Base-by-base conservation (phyloP, 305 asterid genomes). In the Fraxinus albicans region DNA sequence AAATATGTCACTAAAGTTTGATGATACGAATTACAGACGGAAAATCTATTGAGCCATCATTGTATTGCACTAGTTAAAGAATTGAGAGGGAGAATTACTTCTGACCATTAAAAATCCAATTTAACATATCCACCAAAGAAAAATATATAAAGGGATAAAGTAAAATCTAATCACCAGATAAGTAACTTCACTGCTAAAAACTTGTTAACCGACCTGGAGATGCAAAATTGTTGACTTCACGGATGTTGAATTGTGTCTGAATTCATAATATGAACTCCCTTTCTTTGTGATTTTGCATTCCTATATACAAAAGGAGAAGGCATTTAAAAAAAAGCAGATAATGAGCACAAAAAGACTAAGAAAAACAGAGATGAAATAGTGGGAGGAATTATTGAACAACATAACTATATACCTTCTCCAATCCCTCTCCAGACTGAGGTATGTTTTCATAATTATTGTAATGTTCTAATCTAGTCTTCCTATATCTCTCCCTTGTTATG, bases 361-460 rank as follows among this genome's bases (percentile, higher is more conserved):
- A 47, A 12, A 0, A 47, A 5, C 55, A 47, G 55, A 42, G 50
- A 47, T 47, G 55, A 47, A 47, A 40, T 40, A 55, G 65, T 55
- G 0, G 23, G 19, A 55, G 21, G 65, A 17, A 67, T 34, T 75
- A 53, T 38, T 53, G 75, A 36, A 36, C 42, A 36, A 36, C 42
- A 36, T 6, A 70, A 58, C 35, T 55, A 23, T 34, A 63, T 73
- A 95, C 98, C 97, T 92, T 92, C 76, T 91, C 98, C 27, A 91
- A 88, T 34, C 88, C 89, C 67, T 92, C 94, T 42, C 94, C 98
- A 77, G 98, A 90, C 78, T 81, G 91, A 67, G 95, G 98, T 73
- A 92, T 87, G 73, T 96, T 94, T 65, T 93, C 98, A 83, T 94
- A 94, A 86, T 94, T 96, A 84, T 90, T 91, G 82, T 94, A 94